Percentiles rank a stretch among this genome's conserved stretches.
Conservation (phyloP, 139 green algal genomes). For the Volvox reticuliferus region DNA sequence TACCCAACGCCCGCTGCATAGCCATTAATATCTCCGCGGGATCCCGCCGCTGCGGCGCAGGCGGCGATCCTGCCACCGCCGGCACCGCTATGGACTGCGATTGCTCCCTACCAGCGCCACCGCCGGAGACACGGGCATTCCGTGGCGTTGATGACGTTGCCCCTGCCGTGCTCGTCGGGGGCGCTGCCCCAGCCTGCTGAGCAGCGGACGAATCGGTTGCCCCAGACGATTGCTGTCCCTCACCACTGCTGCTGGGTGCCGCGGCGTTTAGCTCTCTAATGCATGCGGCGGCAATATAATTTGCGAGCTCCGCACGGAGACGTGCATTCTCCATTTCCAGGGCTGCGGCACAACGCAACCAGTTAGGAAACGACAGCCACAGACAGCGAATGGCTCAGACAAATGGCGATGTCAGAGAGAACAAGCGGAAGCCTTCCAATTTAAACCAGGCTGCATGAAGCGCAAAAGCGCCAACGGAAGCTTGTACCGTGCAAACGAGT, state of each 20-base stretch:
- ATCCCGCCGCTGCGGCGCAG: slow-evolving; percentile 58
- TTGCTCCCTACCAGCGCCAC: background rate
- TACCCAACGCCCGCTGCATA: slow-evolving; percentile 67
- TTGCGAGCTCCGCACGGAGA: slow-evolving; percentile 76
- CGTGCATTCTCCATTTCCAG: slow-evolving; percentile 77
- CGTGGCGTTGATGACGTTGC: background rate
- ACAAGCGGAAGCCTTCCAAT: too few species aligned
- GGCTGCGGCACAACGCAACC: background rate
- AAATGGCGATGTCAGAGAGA: too few species aligned
- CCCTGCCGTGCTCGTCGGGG: background rate
- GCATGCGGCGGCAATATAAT: slow-evolving; percentile 49
- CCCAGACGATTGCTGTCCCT: background rate
- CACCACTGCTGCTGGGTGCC: background rate
- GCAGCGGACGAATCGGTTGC: background rate
- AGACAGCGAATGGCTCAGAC: too few species aligned
- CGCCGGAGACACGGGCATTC: background rate
- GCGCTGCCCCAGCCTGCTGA: background rate
- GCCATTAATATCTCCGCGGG: slow-evolving; percentile 4
- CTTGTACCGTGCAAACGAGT: too few species aligned
- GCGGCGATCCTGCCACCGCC: slow-evolving; percentile 8
- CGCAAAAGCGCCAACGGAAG: too few species aligned
- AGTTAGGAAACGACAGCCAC: too few species aligned
- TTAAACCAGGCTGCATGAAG: too few species aligned
- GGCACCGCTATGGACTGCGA: background rate
- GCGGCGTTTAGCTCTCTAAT: slow-evolving; percentile 47